Base-by-base conservation (phyloP, 2,329 filamentous ascomycete genomes). In the Penicillium sp. region DNA sequence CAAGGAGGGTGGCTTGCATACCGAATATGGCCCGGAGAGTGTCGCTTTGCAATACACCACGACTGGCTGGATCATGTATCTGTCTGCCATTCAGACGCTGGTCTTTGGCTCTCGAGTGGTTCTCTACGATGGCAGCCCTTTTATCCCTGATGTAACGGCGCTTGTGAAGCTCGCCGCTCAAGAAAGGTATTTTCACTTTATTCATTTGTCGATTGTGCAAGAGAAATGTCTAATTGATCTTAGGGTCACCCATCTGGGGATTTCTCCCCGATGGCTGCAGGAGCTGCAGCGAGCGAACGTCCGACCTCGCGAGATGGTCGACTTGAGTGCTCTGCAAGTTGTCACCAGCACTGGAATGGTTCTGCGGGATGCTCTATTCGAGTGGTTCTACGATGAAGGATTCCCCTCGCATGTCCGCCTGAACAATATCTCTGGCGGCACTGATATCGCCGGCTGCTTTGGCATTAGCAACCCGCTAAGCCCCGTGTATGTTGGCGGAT, bases 11-110 rank as follows among this genome's bases (percentile, higher is more conserved):
- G 74, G 70, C 22, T 69, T 88, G 22, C 84, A 88, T 64, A 73
- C 78, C 6, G 63, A 83, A 50, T 66, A 81, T 43, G 72, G 73
- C 0, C 70, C 80, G 0, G 71, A 72, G 7, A 80, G 72, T 16
- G 78, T 81, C 0, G 70, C 76, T 9, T 64, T 88, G 36, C 86
- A 88, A 68, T 88, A 85, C 67, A 88, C 87, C 1, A 89, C 87
- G 0, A 92, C 89, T 0, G 89, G 90, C 0, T 96, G 91, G 91
- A 95, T 96, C 75, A 96, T 96, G 91, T 95, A 94, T 70, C 78
- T 92, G 9, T 77, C 81, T 2, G 84, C 82, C 39, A 79, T 91
- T 0, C 79, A 81, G 19, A 78, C 81, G 4, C 78, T 94, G 7
- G 66, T 89, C 1, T 76, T 81, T 40, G 90, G 90, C 7, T 80